Conservation (phyloP, 148 eudicot genomes). For the Cornus suecica region DNA sequence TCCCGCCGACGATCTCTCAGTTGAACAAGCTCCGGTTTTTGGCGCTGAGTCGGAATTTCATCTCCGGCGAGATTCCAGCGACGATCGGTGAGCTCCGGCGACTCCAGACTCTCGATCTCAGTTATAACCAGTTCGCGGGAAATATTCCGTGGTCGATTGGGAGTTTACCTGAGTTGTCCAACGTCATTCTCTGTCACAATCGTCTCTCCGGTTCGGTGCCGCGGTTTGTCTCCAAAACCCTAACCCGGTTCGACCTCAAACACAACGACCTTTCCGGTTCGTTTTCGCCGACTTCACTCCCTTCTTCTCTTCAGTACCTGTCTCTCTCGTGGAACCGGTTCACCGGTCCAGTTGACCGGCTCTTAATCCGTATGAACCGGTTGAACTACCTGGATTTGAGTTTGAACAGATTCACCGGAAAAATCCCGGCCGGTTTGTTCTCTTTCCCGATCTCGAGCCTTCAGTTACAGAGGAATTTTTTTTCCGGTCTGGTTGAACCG, state of each 20-base stretch:
- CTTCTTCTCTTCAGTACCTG: constrained; percentile 55
- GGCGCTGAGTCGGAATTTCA: constrained; percentile 58
- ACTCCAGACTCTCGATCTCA: constrained; percentile 64
- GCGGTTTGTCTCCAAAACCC: constrained; percentile 29
- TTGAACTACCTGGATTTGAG: constrained; percentile 68
- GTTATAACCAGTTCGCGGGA: constrained; percentile 75
- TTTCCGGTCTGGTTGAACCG: constrained; percentile 59
- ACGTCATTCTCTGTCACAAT: constrained; percentile 60
- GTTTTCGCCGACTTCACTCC: constrained; percentile 39
- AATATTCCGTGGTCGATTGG: constrained; percentile 54
- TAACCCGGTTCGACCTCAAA: constrained; percentile 68
- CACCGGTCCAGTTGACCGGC: constrained; percentile 50
- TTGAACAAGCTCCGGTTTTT: constrained; percentile 52
- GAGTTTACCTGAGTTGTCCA: constrained; percentile 45
- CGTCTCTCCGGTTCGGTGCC: constrained; percentile 57
- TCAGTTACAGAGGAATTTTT: constrained; percentile 59
- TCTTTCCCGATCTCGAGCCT: constrained; percentile 56
- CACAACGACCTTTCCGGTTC: constrained; percentile 68
- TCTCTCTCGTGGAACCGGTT: constrained; percentile 67
- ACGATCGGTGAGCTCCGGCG: constrained; percentile 36
- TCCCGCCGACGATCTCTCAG: constrained; percentile 52
- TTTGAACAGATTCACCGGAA: constrained; percentile 68
- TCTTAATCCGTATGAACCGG: constrained; percentile 31
- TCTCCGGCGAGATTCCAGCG: constrained; percentile 65
- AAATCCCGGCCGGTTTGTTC: constrained; percentile 51